A percentile compares a stretch with the other conserved stretches of the same genome.
phyloP scores from a whole-genome alignment of 1,284 basidiomycete genomes.

The Melampsora larici-populina region DNA sequence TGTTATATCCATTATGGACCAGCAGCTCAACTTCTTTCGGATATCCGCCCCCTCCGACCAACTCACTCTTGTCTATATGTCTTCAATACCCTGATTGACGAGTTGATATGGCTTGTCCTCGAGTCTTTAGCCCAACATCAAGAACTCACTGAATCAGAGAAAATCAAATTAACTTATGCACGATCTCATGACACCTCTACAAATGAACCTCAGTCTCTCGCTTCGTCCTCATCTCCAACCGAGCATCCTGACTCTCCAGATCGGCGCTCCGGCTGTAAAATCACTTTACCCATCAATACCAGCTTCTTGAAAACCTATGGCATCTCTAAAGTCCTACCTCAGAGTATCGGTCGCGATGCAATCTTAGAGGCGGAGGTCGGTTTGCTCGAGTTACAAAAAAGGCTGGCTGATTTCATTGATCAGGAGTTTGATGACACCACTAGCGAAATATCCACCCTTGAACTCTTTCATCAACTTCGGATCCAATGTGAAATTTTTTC shows the following conservation, averaged over 20 bases:
- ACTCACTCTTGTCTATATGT: neutral
- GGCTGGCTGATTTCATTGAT: neutral
- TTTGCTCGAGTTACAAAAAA: neutral
- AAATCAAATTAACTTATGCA: neutral
- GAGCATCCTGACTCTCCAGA: neutral
- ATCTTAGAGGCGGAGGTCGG: neutral
- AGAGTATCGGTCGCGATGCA: neutral
- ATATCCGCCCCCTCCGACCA: neutral
- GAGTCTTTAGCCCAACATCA: neutral
- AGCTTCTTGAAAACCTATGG: neutral
- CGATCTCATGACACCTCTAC: neutral
- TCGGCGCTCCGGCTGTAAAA: neutral
- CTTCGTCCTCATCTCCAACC: neutral
- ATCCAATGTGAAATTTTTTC: neutral
- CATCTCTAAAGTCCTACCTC: neutral
- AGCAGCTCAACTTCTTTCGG: neutral
- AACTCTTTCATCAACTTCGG: neutral
- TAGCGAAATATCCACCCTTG: neutral
- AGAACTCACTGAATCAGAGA: neutral
- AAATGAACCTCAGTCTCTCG: neutral
- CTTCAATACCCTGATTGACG: neutral
- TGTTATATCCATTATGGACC: neutral
- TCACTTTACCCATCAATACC: neutral
- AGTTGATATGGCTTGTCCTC: neutral
- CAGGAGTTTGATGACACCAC: neutral